Conservation (phyloP, 768 basidiomycete genomes). For the Boletus subparvulus region DNA sequence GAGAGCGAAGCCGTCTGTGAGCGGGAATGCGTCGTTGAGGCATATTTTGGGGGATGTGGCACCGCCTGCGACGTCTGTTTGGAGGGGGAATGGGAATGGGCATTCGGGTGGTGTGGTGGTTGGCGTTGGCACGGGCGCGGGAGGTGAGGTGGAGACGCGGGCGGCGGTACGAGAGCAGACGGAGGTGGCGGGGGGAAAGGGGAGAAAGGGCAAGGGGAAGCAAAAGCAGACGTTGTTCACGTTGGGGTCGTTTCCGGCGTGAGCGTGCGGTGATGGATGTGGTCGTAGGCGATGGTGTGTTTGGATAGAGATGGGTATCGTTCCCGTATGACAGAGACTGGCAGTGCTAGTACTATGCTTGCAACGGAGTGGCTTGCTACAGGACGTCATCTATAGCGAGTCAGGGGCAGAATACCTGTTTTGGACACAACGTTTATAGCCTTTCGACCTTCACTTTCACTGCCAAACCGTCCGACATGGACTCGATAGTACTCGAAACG, state of each 20-base stretch:
- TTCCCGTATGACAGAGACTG: too few species aligned
- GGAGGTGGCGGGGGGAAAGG: constrained; percentile 37
- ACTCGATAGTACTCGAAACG: constrained; percentile 75
- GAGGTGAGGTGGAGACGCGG: not conserved
- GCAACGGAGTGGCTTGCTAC: too few species aligned
- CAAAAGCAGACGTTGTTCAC: constrained; percentile 85
- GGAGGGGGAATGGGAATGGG: constrained; percentile 20
- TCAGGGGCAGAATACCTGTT: too few species aligned
- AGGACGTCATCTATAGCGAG: too few species aligned
- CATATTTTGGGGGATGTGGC: constrained; percentile 47
- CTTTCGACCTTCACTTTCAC: not conserved
- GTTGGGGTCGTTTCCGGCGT: constrained; percentile 48
- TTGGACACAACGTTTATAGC: too few species aligned
- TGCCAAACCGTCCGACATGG: constrained; percentile 16
- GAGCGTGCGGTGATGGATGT: constrained; percentile 1
- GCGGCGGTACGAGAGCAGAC: not conserved
- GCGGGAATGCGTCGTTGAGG: constrained; percentile 65
- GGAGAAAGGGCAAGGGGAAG: constrained; percentile 79
- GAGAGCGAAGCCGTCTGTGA: constrained; percentile 46
- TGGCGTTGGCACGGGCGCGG: not conserved
- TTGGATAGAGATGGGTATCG: too few species aligned
- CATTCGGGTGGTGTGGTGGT: not conserved
- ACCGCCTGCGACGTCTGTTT: constrained; percentile 32
- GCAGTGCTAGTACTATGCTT: too few species aligned
- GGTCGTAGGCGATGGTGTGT: too few species aligned